These are phyloP conservation scores for Colletotrichum eleusines DNA, from an alignment of 2,329 filamentous ascomycete species.

Conservation along the genomic window DNA sequence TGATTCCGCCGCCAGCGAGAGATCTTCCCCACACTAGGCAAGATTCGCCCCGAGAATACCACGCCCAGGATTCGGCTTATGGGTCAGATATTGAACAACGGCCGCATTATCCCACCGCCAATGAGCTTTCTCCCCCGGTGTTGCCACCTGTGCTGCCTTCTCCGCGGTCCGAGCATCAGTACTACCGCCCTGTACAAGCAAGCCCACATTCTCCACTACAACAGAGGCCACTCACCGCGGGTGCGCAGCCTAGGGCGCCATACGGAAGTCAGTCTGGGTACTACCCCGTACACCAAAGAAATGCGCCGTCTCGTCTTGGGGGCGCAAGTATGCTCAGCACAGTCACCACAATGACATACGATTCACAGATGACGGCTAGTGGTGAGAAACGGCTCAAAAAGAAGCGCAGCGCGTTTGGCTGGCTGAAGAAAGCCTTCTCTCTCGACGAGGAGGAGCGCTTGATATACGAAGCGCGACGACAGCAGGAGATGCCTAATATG, in stretches of 20 bases:
- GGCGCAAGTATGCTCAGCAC: constrained; percentile 69
- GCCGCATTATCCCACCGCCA: constrained; percentile 43
- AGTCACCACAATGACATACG: constrained; percentile 61
- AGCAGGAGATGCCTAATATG: constrained; percentile 57
- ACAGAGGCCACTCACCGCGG: constrained; percentile 68
- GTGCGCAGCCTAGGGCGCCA: constrained; percentile 47
- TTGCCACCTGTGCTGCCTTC: constrained; percentile 58
- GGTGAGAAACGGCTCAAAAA: constrained; percentile 67
- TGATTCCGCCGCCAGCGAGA: constrained; percentile 60
- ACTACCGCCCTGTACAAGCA: constrained; percentile 72
- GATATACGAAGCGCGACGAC: constrained; percentile 68
- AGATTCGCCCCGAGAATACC: constrained; percentile 28
- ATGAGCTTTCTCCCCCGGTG: constrained; percentile 53
- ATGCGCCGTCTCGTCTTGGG: constrained; percentile 65
- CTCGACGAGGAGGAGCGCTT: constrained; percentile 73
- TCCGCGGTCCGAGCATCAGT: constrained; percentile 66
- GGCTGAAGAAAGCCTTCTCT: constrained; percentile 76
- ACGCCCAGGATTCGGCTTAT: constrained; percentile 60
- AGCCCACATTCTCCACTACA: constrained; percentile 74
- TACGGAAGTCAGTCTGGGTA: constrained; percentile 46
- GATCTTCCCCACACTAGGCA: constrained; percentile 51
- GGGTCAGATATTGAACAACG: constrained; percentile 59
- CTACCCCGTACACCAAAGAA: constrained; percentile 57
- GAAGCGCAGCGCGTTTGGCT: constrained; percentile 76
- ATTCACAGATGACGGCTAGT: constrained; percentile 50